A percentile compares a stretch with the other conserved stretches of the same genome.
Conservation (phyloP, 2,329 filamentous ascomycete genomes). For the Alternaria brassicae region DNA sequence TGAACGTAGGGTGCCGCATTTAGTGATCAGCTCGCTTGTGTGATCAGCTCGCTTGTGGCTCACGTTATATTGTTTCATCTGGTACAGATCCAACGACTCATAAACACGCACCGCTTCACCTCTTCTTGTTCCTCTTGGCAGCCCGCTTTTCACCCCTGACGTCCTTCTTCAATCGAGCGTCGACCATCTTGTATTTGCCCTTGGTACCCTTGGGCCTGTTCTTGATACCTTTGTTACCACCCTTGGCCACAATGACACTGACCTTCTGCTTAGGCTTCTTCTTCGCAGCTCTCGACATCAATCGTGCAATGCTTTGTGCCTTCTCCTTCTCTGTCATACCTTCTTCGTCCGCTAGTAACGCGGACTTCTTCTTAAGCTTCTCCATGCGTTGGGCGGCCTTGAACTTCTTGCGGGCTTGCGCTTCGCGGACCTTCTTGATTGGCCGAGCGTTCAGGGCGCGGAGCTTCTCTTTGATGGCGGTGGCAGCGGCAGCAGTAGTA, state of each 20-base stretch:
- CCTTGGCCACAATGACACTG: constrained; percentile 87
- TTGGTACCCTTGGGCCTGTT: constrained; percentile 91
- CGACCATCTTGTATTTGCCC: constrained; percentile 97
- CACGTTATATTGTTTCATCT: not conserved
- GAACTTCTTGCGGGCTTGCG: constrained; percentile 95
- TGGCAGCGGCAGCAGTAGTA: constrained; percentile 87
- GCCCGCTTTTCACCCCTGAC: constrained; percentile 82
- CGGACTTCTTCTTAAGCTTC: constrained; percentile 97
- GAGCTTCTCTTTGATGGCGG: constrained; percentile 92
- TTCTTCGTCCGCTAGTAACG: constrained; percentile 85
- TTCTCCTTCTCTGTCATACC: constrained; percentile 97
- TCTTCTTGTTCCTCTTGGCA: constrained; percentile 72
- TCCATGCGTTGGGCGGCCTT: constrained; percentile 89
- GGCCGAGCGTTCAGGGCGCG: constrained; percentile 92
- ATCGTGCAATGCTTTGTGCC: constrained; percentile 78
- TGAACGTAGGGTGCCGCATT: too few species aligned
- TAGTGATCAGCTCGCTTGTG: too few species aligned
- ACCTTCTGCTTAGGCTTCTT: constrained; percentile 86
- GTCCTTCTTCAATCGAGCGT: constrained; percentile 96
- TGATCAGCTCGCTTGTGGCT: too few species aligned
- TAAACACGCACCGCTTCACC: constrained; percentile 4
- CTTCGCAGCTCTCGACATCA: constrained; percentile 81
- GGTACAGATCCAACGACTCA: not conserved
- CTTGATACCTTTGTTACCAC: constrained; percentile 82
- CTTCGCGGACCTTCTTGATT: constrained; percentile 98